Base-by-base conservation (phyloP, 2,329 filamentous ascomycete species). In the Neopestalotiopsis rosae region DNA sequence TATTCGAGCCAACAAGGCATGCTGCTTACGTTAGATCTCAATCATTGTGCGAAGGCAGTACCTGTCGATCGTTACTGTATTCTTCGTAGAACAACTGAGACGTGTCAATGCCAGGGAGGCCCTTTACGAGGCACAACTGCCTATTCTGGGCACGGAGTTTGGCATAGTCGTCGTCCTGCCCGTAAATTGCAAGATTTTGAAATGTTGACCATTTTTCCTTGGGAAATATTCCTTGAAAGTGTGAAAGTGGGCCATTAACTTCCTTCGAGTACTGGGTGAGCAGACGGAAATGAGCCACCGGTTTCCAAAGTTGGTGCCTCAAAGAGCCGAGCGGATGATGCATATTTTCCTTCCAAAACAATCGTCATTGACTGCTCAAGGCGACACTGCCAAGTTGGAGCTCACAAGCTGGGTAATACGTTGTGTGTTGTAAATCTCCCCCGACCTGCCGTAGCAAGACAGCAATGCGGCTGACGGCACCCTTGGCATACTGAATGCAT, bases 401-500 rank as follows among this genome's bases (percentile, higher is more conserved):
- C 6, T 38, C 34, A 38, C 34, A 7, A 38, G 34, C 10, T 38
- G 34, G 6, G 34, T 10, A 6, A 38, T 7, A 10, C 34, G 34
- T 34, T 20, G 45, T 52, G 59, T 62, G 34, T 40, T 62, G 24
- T 17, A 38, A 49, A 20, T 12, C 28, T 45, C 61, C 42, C 24
- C n/a, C n/a, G n/a, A 64, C 40, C 40, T 64, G 61, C 61, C 61
- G 20, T 32, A 28, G 61, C 20, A 38, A 64, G 61, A 64, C 14
- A 38, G 61, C 40, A 28, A 49, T 49, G 61, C 38, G 38, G 61
- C 61, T 64, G 28, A 49, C 14, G 40, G n/a, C n/a, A 32, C 42
- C 28, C 38, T 38, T 49, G 38, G 34, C 34, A 38, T 38, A 38
- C 34, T 38, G 34, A 38, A 10, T 59, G 30, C 30, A 34, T 59